Conservation (phyloP, 495 filamentous ascomycete genomes). For the Cetradonia linearis region DNA sequence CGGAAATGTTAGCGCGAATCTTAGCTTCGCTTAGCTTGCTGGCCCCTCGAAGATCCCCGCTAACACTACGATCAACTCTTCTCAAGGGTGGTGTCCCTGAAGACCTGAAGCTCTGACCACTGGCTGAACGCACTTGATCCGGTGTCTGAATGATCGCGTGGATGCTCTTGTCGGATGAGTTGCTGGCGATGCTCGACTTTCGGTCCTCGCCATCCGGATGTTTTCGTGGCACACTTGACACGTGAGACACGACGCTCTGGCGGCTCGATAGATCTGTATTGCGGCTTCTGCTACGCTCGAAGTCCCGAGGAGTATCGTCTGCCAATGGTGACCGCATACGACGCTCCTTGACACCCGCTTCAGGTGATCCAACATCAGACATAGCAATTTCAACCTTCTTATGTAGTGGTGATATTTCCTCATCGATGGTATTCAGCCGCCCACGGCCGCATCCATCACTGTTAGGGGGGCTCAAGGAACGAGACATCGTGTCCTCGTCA, state of each 20-base stretch:
- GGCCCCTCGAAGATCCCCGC: slow-evolving; percentile 70
- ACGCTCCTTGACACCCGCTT: slow-evolving; percentile 27
- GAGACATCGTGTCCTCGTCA: slow-evolving; percentile 17
- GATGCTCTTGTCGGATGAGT: slow-evolving; percentile 40
- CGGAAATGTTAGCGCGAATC: slow-evolving; percentile 25
- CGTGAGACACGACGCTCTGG: slow-evolving; percentile 32
- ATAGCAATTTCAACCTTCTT: slow-evolving; percentile 29
- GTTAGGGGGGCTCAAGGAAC: slow-evolving; percentile 15
- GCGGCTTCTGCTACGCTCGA: slow-evolving; percentile 28
- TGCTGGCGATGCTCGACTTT: slow-evolving; percentile 34
- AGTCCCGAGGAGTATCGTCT: slow-evolving; percentile 14
- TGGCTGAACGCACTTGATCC: slow-evolving; percentile 50
- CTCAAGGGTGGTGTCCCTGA: slow-evolving; percentile 55
- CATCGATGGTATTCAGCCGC: slow-evolving; percentile 33
- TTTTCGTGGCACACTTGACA: slow-evolving; percentile 16
- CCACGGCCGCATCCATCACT: slow-evolving; percentile 20
- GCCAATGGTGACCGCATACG: slow-evolving; percentile 13
- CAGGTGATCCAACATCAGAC: slow-evolving; percentile 29
- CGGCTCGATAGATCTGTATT: slow-evolving; percentile 24
- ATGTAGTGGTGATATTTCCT: slow-evolving; percentile 29
- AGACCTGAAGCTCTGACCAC: slow-evolving; percentile 44
- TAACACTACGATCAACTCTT: slow-evolving; percentile 59
- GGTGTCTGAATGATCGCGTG: slow-evolving; percentile 39
- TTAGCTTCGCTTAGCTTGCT: slow-evolving; percentile 34
- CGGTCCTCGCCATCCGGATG: slow-evolving; percentile 26